Base-by-base conservation (phyloP, 768 basidiomycete genomes). In the Cystoderma amianthinum region DNA sequence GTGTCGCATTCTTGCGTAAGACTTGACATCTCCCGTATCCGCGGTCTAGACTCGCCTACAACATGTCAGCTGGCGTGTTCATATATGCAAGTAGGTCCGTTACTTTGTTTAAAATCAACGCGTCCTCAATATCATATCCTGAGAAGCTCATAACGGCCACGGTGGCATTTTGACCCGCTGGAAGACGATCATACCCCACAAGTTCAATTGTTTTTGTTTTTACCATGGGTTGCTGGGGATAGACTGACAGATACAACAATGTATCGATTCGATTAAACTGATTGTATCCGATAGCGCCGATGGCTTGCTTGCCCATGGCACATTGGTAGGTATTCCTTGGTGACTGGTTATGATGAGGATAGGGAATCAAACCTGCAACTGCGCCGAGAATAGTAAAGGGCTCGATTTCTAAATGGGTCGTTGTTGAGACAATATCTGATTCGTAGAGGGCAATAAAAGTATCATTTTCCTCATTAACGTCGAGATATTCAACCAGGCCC, bases 291-390 rank as follows among this genome's bases (percentile, higher is more conserved):
- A 99, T 99, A 10, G 94, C 94, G 16, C 96, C 96, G 48, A 99
- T 99, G 2, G 96, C 95, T 69, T 99, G 96, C 68, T 99, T 99
- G 41, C 96, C 95, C 95, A 99, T 99, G 42, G 95, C 95, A 56
- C 95, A 99, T 68, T 99, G 95, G 59, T 99, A 99, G 7, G 96
- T 99, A 56, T 99, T 99, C 41, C 96, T 85, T 2, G 96, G 96
- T 3, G 96, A 98, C 57, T 99, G 96, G 56, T 99, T 99, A 61
- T 99, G 96, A 58, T 99, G 96, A 2, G 96, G 96, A 58, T 99
- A 99, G 10, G 96, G 96, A 55, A 99, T 99, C 19, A 99, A 78
- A 35, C 96, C 96, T 3, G 96, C 96, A 36, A 99, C 96, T 25
- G 93, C 96, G 11, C 96, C 96, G 10, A 99, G 79, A 45, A 99